Evolutionary conservation across 169 alveolate species (phyloP).

Genomic region (Cytauxzoon felis): DNA sequence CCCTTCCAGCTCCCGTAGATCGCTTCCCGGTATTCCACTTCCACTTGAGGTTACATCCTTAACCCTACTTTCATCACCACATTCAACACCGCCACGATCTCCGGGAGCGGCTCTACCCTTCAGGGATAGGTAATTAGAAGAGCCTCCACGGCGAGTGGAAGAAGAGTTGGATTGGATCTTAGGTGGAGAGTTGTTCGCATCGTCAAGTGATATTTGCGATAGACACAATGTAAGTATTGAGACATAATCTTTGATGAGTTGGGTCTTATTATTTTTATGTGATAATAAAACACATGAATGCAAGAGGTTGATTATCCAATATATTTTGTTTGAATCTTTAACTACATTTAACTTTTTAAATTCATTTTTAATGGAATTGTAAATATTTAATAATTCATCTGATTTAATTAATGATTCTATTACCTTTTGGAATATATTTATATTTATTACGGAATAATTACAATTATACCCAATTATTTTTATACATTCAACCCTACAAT

Average conservation of each 20-base stretch:
- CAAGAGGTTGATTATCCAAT: conserved; percentile 19
- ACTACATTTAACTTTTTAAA: not conserved
- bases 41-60: too few species aligned
- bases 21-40: too few species aligned
- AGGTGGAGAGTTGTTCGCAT: too few species aligned
- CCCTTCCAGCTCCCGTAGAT: too few species aligned
- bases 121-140: too few species aligned
- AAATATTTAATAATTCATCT: not conserved
- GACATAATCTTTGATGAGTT: conserved; percentile 5
- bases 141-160: too few species aligned
- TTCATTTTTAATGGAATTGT: not conserved
- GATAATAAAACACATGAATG: conserved; percentile 8
- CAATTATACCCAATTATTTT: not conserved
- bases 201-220: too few species aligned
- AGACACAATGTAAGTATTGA: conserved; percentile 1
- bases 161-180: too few species aligned
- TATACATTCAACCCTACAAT: not conserved
- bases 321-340: not conserved
- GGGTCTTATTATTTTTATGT: not conserved
- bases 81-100: too few species aligned
- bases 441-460: conserved; percentile 2
- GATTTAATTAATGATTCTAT: too few species aligned
- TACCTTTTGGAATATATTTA: conserved; percentile 11
- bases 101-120: too few species aligned
- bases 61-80: too few species aligned